These are phyloP conservation scores for Xylaria sp. DNA, from an alignment of 2,329 filamentous ascomycete genomes.

Conservation along the genomic window DNA sequence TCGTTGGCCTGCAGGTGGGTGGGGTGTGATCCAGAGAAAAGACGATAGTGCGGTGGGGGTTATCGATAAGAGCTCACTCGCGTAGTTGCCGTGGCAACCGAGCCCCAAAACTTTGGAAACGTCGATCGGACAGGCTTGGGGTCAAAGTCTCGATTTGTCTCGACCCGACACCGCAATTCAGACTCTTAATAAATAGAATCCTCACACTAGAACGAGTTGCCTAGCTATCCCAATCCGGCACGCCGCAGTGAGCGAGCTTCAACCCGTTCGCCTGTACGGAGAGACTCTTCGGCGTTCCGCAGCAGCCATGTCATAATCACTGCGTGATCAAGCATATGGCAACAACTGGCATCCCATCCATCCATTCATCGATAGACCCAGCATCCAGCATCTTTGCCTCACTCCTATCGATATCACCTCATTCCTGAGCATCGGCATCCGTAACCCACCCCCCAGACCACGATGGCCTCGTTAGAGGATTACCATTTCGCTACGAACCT, in stretches of 20 bases:
- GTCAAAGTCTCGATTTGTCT: conserved; percentile 16
- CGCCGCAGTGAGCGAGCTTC: conserved; percentile 8
- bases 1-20: background rate
- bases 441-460: conserved; percentile 5
- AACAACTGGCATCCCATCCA: conserved; percentile 23
- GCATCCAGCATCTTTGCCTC: conserved; percentile 30
- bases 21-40: background rate
- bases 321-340: conserved; percentile 21
- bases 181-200: background rate
- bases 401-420: conserved; percentile 11
- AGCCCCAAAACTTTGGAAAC: conserved; percentile 12
- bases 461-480: conserved; percentile 34
- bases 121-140: conserved; percentile 16
- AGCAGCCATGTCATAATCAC: conserved; percentile 24
- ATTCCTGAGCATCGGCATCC: conserved; percentile 11
- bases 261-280: conserved; percentile 9
- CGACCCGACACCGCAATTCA: conserved; percentile 7
- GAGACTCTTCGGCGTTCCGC: conserved; percentile 14
- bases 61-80: background rate
- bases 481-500: conserved; percentile 22
- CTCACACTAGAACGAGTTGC: background rate
- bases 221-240: background rate
- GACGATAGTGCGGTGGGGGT: background rate
- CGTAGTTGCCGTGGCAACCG: conserved; percentile 21
- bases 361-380: conserved; percentile 23